Evolutionary conservation across 306 rosid genomes (phyloP).

Genomic region (Psophocarpus tetragonolobus): DNA sequence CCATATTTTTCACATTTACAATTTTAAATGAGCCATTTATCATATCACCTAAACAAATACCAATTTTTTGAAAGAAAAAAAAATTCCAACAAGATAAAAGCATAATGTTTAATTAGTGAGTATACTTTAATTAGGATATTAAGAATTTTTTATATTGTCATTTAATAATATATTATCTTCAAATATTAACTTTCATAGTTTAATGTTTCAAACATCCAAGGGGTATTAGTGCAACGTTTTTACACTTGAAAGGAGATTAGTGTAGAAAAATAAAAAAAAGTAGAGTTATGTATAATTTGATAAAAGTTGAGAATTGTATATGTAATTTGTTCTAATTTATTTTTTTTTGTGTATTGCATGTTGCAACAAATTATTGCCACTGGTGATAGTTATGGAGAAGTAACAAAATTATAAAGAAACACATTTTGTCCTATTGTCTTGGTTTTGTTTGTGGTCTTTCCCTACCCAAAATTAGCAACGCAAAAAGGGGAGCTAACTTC

Average conservation of each 20-base stretch:
- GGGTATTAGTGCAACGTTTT: too few relatives aligned
- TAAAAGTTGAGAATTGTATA: too few relatives aligned
- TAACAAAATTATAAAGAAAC: slow-evolving; percentile 18
- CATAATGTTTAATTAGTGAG: neutral
- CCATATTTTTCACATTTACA: too few relatives aligned
- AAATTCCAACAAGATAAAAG: neutral
- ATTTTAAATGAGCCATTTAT: too few relatives aligned
- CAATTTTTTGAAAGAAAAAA: neutral
- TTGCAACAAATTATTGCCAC: neutral
- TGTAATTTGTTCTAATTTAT: too few relatives aligned
- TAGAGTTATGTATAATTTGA: too few relatives aligned
- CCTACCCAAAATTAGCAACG: slow-evolving; percentile 48
- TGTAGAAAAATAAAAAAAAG: too few relatives aligned
- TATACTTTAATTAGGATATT: too few relatives aligned
- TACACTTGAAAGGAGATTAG: too few relatives aligned
- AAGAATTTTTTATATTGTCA: too few relatives aligned
- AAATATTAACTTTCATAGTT: neutral
- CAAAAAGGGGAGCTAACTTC: slow-evolving; percentile 59
- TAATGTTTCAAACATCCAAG: too few relatives aligned
- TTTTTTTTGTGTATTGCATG: neutral
- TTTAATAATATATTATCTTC: too few relatives aligned
- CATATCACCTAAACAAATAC: neutral
- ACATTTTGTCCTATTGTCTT: neutral
- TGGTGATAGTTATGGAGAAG: slow-evolving; percentile 8
- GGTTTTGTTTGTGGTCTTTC: slow-evolving; percentile 33